Conservation (phyloP, 768 basidiomycete genomes). For the Boletus bicolor region DNA sequence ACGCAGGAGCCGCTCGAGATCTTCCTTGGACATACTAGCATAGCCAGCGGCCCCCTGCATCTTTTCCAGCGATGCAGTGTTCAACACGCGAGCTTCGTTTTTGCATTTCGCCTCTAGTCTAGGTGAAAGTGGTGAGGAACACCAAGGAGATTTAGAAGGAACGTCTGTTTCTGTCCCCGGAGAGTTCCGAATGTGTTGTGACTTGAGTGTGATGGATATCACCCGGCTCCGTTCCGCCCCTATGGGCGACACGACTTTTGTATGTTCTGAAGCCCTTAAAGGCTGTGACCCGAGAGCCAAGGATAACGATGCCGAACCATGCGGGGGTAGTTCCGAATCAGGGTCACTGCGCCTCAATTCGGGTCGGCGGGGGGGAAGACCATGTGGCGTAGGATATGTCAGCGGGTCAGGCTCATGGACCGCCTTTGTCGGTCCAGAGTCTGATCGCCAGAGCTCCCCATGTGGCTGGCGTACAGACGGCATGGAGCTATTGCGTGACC, state of each 20-base stretch:
- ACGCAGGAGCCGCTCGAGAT: slow-evolving; percentile 26
- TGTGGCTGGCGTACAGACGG: slow-evolving; percentile 19
- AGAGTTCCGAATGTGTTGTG: slow-evolving; percentile 3
- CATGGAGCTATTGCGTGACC: slow-evolving; percentile 10
- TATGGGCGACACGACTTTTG: slow-evolving; percentile 26
- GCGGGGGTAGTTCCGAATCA: background rate
- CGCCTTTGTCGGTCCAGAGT: slow-evolving; percentile 4
- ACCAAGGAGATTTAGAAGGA: slow-evolving; percentile 5
- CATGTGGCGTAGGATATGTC: slow-evolving; percentile 20
- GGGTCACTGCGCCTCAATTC: slow-evolving; percentile 9
- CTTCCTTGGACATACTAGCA: slow-evolving; percentile 12
- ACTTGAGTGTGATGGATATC: slow-evolving; percentile 13
- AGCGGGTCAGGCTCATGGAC: background rate
- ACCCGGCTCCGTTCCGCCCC: slow-evolving; percentile 31
- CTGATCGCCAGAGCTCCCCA: slow-evolving; percentile 21
- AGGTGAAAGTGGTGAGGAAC: slow-evolving; percentile 7
- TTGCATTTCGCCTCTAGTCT: slow-evolving; percentile 5
- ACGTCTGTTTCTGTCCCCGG: background rate
- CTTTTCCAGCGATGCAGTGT: background rate
- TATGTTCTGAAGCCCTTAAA: slow-evolving; percentile 17
- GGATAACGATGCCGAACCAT: slow-evolving; percentile 19
- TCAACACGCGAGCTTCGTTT: background rate
- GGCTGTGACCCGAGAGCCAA: slow-evolving; percentile 29
- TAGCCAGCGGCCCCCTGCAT: background rate
- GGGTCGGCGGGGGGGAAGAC: slow-evolving; percentile 13